Evolutionary conservation across 176 grass and related monocot species (phyloP).

Genomic region (Luzula sylvatica): DNA sequence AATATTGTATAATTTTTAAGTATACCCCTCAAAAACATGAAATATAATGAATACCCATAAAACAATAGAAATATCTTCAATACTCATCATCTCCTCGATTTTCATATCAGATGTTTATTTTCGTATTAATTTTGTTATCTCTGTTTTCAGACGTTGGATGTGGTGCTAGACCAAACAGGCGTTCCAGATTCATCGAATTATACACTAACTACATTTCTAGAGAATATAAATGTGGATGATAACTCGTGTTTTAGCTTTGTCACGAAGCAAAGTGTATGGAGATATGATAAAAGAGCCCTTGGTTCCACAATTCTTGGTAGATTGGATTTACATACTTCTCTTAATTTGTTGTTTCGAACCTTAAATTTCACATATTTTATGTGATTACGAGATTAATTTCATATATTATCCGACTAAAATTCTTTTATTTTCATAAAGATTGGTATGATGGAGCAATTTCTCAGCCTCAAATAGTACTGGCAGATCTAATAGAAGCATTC

Average conservation of each 20-base stretch:
- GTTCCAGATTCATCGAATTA: constrained; percentile 45
- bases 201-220: constrained; percentile 72
- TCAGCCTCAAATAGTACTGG: constrained; percentile 85
- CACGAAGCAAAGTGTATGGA: constrained; percentile 71
- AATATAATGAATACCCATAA: no score
- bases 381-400: neutral
- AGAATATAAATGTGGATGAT: constrained; percentile 48
- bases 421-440: constrained; percentile 37
- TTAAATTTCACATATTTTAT: neutral
- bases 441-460: constrained; percentile 92
- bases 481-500: constrained; percentile 76
- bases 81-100: no score
- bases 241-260: constrained; percentile 66
- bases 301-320: constrained; percentile 51
- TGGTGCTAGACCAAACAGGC: constrained; percentile 88
- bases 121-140: no score
- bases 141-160: constrained; percentile 82
- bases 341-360: neutral
- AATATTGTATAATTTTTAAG: no score
- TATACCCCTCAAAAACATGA: no score
- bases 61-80: no score
- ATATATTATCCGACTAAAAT: no score
- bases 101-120: no score
- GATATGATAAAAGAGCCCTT: constrained; percentile 69
- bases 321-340: constrained; percentile 16